Evolutionary conservation across 495 filamentous ascomycete species (phyloP), one percentile per base, ranked within the genome.

Genomic region (Hypomontagnella submonticulosa): DNA sequence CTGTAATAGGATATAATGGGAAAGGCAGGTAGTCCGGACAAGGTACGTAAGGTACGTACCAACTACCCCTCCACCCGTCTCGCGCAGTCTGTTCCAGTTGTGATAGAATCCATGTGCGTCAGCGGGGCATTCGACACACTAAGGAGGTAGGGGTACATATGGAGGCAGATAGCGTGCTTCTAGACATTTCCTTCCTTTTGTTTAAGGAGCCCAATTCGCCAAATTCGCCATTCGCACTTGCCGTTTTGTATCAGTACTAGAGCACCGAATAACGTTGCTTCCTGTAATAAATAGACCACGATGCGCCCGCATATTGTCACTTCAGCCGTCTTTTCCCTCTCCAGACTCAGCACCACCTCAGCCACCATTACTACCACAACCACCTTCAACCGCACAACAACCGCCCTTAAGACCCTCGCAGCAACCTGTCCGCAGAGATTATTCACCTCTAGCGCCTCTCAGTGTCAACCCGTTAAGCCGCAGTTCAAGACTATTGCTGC

Each of bases 221-320:
- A 15, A 51, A 50, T 36, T 44, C 11, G 37, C 57, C 37, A 16
- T 32, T 53, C 27, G 15, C 18, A 50, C 52, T 57, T 61, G 61
- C 52, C 52, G 60, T 23, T 36, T 37, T 51, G 51, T 23, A 37
- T 44, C 8, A 34, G n/a, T 55, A 49, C 41, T 55, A 59, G 20
- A 23, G 19, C 6, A 10, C 4, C n/a, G 1, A 20, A 32, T 61
- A 61, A 53, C 41, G 46, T 50, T 43, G 27, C 56, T 36, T 20
- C 48, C 20, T 30, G 36, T 48, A 65, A 66, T 72, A 70, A 63
- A 74, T 63, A 70, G 57, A 60, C 49, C 63, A 71, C 11, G 42
- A 70, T 74, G 72, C 72, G 66, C 51, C 70, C 71, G 32, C 69
- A 66, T 18, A 32, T 57, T 56, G 19, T 73, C 59, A 67, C 71